Evolutionary conservation across 441 rosid species (phyloP).

Genomic region (Gossypium davidsonii): DNA sequence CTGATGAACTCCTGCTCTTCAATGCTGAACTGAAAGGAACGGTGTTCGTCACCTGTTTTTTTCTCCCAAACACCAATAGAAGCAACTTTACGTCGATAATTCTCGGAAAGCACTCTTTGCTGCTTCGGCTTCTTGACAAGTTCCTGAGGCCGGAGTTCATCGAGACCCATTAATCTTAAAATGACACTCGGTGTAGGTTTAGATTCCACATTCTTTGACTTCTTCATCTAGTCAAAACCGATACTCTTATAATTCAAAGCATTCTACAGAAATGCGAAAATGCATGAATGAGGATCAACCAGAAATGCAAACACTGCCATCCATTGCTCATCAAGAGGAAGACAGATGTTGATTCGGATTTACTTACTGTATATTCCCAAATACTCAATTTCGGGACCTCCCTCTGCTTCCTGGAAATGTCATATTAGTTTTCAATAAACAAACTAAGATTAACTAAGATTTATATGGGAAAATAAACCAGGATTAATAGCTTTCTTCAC

Average conservation of each 20-base stretch:
- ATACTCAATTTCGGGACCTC: neutral
- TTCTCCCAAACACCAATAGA: constrained; percentile 43
- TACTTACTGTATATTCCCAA: constrained; percentile 11
- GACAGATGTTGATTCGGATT: neutral
- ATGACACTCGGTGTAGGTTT: constrained; percentile 42
- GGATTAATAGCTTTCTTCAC: neutral
- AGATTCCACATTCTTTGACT: constrained; percentile 36
- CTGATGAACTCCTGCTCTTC: constrained; percentile 24
- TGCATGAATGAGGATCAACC: constrained; percentile 21
- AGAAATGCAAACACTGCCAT: neutral
- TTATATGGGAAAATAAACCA: neutral
- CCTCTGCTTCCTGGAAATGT: constrained; percentile 19
- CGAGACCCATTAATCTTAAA: constrained; percentile 66
- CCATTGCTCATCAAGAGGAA: neutral
- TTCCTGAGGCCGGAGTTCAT: constrained; percentile 43
- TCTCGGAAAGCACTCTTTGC: constrained; percentile 56
- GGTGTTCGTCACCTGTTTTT: constrained; percentile 11
- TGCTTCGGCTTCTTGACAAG: constrained; percentile 37
- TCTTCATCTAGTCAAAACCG: constrained; percentile 16
- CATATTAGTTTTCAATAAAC: neutral
- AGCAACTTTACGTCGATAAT: constrained; percentile 41
- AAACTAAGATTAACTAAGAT: neutral
- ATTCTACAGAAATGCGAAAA: constrained; percentile 12
- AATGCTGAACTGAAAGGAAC: constrained; percentile 21
- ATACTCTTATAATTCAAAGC: constrained; percentile 11